Conservation (phyloP, 2,329 filamentous ascomycete genomes). For the Eutypella sp. region DNA sequence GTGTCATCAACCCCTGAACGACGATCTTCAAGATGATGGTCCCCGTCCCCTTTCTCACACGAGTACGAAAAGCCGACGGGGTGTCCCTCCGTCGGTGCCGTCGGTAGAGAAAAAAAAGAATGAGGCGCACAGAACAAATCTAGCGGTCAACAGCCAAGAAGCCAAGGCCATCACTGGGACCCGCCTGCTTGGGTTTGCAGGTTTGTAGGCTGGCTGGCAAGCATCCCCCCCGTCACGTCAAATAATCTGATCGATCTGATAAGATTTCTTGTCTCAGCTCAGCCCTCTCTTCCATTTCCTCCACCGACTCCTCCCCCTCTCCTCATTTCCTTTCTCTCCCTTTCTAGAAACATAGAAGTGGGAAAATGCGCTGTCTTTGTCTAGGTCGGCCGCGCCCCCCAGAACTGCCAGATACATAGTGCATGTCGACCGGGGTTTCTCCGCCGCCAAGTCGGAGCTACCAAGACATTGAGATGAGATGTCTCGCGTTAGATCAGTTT, state of each 20-base stretch:
- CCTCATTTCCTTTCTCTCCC: background rate
- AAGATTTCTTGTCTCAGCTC: background rate
- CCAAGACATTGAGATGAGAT: background rate
- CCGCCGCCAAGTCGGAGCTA: background rate
- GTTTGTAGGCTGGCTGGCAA: too few species aligned
- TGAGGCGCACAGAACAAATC: too few species aligned
- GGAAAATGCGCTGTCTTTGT: too few species aligned
- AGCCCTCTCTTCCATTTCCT: background rate
- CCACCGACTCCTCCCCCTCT: background rate
- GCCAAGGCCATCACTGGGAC: too few species aligned
- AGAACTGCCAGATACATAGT: too few species aligned
- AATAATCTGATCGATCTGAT: conserved; percentile 1
- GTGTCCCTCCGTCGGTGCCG: background rate
- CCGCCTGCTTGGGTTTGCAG: too few species aligned
- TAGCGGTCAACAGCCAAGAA: background rate
- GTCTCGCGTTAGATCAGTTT: too few species aligned
- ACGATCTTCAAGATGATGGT: background rate
- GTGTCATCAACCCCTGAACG: background rate
- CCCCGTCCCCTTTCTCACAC: background rate
- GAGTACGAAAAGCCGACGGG: background rate
- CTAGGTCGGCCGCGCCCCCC: too few species aligned
- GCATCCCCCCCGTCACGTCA: background rate
- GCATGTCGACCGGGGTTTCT: too few species aligned
- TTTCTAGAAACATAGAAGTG: background rate
- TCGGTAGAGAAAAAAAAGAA: background rate